These are phyloP conservation scores for Mortierella sp. DNA, from an alignment of 371 early-diverging fungal genomes.

Conservation along the genomic window DNA sequence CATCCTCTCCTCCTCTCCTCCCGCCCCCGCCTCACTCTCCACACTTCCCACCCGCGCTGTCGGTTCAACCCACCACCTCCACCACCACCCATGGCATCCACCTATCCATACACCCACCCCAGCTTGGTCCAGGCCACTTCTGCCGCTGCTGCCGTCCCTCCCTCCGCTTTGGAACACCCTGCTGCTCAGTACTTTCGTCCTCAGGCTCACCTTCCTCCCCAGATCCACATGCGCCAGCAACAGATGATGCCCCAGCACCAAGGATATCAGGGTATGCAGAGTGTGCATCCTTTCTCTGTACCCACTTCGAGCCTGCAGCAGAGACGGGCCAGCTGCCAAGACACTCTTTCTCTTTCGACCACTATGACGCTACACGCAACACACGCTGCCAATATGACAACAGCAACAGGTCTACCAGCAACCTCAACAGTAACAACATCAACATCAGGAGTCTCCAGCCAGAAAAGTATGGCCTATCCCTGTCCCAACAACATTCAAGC, in stretches of 20 bases:
- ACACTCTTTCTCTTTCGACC: neutral
- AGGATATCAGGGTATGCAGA: slow-evolving; percentile 9
- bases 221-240: slow-evolving; percentile 5
- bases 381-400: neutral
- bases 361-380: neutral
- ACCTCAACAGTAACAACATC: no score
- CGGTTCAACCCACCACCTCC: neutral
- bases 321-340: slow-evolving; percentile 14
- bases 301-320: slow-evolving; percentile 8
- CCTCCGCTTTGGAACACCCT: neutral
- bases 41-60: neutral
- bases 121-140: slow-evolving; percentile 2
- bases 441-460: no score
- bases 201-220: slow-evolving; percentile 10
- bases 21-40: neutral
- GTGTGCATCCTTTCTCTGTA: neutral
- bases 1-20: neutral
- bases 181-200: slow-evolving; percentile 1
- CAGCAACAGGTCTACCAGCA: no score
- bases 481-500: no score
- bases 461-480: no score
- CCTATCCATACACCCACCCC: slow-evolving; percentile 10
- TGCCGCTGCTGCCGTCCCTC: neutral
- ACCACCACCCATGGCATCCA: slow-evolving; percentile 4
- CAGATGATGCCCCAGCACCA: slow-evolving; percentile 11